phyloP scores from a whole-genome alignment of 2,329 filamentous ascomycete genomes.

The Fusarium chaquense region DNA sequence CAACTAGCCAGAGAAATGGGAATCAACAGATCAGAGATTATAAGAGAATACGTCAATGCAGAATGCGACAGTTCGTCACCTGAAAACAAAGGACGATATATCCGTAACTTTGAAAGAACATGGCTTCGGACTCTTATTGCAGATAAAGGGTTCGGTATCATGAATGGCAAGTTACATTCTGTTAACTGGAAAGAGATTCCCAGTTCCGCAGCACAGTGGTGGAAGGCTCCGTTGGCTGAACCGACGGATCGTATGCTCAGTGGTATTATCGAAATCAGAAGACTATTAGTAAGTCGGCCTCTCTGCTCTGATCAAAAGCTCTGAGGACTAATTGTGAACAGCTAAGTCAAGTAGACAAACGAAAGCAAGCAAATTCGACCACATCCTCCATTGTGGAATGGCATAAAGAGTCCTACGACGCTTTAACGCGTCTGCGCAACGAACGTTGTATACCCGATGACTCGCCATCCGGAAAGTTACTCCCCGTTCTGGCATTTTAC shows the following conservation, averaged over 20 bases:
- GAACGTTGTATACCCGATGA: slow-evolving; percentile 5
- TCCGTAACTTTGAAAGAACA: slow-evolving; percentile 18
- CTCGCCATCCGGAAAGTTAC: not conserved
- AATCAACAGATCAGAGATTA: slow-evolving; percentile 1
- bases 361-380: not conserved
- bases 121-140: slow-evolving; percentile 15
- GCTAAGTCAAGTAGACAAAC: slow-evolving; percentile 14
- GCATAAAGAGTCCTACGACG: slow-evolving; percentile 13
- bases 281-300: not conserved
- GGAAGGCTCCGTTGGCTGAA: slow-evolving; percentile 12
- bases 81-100: not conserved
- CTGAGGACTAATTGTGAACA: not conserved
- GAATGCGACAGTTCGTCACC: not conserved
- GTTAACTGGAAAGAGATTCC: slow-evolving; percentile 18
- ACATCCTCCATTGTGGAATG: slow-evolving; percentile 10
- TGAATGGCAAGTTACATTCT: slow-evolving; percentile 13
- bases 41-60: slow-evolving; percentile 14
- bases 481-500: slow-evolving; percentile 5
- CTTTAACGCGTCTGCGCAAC: not conserved
- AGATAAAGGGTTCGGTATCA: slow-evolving; percentile 18
- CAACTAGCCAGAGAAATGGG: slow-evolving; percentile 17
- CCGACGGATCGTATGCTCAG: slow-evolving; percentile 17
- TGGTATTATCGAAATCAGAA: slow-evolving; percentile 9
- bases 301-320: no score
- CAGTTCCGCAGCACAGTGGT: slow-evolving; percentile 11